Evolutionary conservation across 768 basidiomycete species (phyloP), one percentile per base, ranked within the genome.

Genomic region (Suillus fuscotomentosus): DNA sequence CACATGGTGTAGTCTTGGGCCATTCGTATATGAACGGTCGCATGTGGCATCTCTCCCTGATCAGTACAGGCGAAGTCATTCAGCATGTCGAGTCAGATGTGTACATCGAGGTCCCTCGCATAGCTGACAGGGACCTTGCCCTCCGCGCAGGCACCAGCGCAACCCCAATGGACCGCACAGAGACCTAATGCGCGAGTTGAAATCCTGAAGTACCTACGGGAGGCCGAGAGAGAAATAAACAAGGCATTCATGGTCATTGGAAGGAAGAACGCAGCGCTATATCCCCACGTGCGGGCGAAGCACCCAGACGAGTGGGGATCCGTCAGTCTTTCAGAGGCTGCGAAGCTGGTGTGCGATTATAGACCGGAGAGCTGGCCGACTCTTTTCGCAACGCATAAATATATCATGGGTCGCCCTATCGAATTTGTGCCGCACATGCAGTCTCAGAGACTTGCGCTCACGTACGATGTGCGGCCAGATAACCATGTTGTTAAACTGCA

Each of bases 101-200:
- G 68, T 79, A 81, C 69, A 90, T 88, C 71, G 69, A 79, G 31
- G 76, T 91, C n/a, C 89, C 89, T 0, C 73, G 76, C n/a, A 80
- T 89, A 69, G 76, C 86, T 31, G 71, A 83, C 15, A 60, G 65
- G 48, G 79, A 84, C 65, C 77, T 87, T 9, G 77, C 81, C 0
- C 67, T 67, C 42, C 80, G 85, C 39, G 89, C 88, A 69, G 87
- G 88, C 1, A 48, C 50, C 1, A 63, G 69, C 1, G 68, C 67
- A 0, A 62, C 71, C 27, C 72, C 83, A 0, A 50, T 59, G 9
- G 77, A 72, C 36, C 69, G 70, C 17, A 67, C 68, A 6, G 76
- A 89, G 64, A 73, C 83, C 83, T 56, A 76, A 78, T 34, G 92
- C 93, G 3, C 83, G 94, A 3, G 81, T 92, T 4, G 81, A 86